Evolutionary conservation across 2,329 filamentous ascomycete genomes (phyloP), one percentile per base, ranked within the genome.

Genomic region (Diplocarpon rosae): DNA sequence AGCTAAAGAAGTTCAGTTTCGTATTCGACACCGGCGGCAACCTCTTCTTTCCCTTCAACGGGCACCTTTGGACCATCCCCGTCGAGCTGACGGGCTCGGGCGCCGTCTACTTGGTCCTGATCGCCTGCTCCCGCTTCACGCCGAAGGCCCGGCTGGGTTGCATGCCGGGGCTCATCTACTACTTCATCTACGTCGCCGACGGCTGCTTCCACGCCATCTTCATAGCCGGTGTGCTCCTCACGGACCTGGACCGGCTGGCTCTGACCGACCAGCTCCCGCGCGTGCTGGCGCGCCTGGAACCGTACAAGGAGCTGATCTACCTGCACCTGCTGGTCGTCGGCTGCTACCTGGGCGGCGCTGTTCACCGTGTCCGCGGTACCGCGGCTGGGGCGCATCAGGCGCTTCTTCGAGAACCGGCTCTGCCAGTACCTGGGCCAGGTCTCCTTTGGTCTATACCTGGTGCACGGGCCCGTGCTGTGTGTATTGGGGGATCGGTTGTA

Each of bases 1-100:
- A 83, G 57, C 66, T 75, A 57, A 84, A 83, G 58, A 82, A 82
- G 59, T 83, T 80, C 63, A 83, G 72, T 61, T 84, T 80, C 57
- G 59, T 82, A 32, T 84, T 76, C 63, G 72, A 73, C 34, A 67
- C 67, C 7, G 75, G 76, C 6, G 73, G 72, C 1, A 63, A 70
- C 9, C 70, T 73, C 10, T 68, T 78, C 44, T 68, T 78, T 43
- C 62, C 63, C 11, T 76, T 76, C 62, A 77, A 79, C 52, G 68
- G 66, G 24, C 78, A 82, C 51, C 76, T 79, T 71, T 55, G 57
- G 56, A 55, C 56, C 0, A 82, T 83, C 42, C 76, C 78, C 0
- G 64, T 77, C 15, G 78, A 83, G 56, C 72, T 79, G 61, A 66
- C 69, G 52, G 80, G 80, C 10, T 84, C 80, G 1, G 68, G 85